Percentiles rank a stretch among this genome's conserved stretches.
These are phyloP conservation scores for Epithemia pelagica DNA, from an alignment of 108 stramenopile species.

Conservation along the genomic window DNA sequence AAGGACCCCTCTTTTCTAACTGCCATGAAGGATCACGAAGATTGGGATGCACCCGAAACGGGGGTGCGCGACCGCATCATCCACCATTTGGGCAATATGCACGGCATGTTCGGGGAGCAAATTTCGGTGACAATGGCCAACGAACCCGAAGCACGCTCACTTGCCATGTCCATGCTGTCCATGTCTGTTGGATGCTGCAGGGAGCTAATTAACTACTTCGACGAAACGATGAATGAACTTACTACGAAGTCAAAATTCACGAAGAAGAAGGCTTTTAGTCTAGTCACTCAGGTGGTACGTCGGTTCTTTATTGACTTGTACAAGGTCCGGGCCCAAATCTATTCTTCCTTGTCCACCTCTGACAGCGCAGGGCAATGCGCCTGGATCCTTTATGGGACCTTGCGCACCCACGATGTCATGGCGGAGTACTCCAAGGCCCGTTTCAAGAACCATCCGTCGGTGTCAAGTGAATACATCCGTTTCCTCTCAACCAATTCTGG, in stretches of 20 bases:
- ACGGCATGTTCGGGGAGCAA: neutral
- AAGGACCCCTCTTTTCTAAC: neutral
- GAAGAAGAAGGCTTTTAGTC: neutral
- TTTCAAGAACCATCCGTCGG: neutral
- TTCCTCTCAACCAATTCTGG: neutral
- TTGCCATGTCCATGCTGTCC: neutral
- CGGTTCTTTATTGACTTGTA: neutral
- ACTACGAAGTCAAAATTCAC: neutral
- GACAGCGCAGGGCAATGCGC: neutral
- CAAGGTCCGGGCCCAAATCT: neutral
- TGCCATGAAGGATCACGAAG: neutral
- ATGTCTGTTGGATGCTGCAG: neutral
- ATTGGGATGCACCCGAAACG: neutral
- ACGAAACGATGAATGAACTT: neutral
- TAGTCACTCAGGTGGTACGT: neutral
- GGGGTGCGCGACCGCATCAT: neutral
- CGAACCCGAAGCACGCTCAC: neutral
- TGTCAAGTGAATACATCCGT: neutral
- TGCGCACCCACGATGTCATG: neutral
- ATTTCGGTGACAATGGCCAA: neutral
- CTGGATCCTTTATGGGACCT: neutral
- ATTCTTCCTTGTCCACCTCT: neutral
- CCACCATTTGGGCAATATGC: neutral
- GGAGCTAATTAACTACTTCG: neutral
- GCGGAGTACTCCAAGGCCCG: neutral